phyloP scores from a whole-genome alignment of 805 yeast species.

The Lipomyces yamadae region DNA sequence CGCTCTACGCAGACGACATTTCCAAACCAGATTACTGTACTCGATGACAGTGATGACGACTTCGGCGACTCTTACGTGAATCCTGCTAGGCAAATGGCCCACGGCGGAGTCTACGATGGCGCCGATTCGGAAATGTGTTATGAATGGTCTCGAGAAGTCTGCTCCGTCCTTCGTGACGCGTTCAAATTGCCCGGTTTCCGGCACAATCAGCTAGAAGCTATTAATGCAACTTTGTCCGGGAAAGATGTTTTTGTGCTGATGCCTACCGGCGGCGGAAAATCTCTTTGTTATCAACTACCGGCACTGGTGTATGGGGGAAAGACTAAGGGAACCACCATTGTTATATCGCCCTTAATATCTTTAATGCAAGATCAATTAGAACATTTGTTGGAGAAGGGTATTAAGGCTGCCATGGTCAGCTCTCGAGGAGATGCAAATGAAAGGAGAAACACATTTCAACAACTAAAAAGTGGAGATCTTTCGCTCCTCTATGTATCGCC shows the following conservation, averaged over 20 bases:
- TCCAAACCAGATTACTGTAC: slow-evolving; percentile 4
- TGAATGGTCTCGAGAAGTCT: slow-evolving; percentile 74
- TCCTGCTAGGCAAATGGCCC: slow-evolving; percentile 28
- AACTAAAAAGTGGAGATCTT: slow-evolving; percentile 67
- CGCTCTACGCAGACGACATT: slow-evolving; percentile 3
- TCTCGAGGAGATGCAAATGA: slow-evolving; percentile 72
- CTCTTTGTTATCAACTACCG: slow-evolving; percentile 93
- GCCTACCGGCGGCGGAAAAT: slow-evolving; percentile 99
- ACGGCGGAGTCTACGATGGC: slow-evolving; percentile 17
- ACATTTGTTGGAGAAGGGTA: slow-evolving; percentile 67
- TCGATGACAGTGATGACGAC: slow-evolving; percentile 8
- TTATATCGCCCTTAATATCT: slow-evolving; percentile 91
- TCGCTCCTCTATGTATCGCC: slow-evolving; percentile 89
- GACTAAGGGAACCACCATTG: slow-evolving; percentile 85
- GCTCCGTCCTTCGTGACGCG: slow-evolving; percentile 56
- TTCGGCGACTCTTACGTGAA: slow-evolving; percentile 5
- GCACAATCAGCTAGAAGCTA: slow-evolving; percentile 83
- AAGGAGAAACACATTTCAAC: slow-evolving; percentile 62
- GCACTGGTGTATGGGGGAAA: slow-evolving; percentile 77
- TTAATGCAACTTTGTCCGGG: slow-evolving; percentile 75
- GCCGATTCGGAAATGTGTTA: slow-evolving; percentile 34
- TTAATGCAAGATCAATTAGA: slow-evolving; percentile 97
- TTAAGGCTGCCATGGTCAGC: slow-evolving; percentile 86
- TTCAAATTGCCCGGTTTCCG: slow-evolving; percentile 75
- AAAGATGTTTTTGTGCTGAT: slow-evolving; percentile 90